Percentiles rank a stretch among this genome's conserved stretches.
Evolutionary conservation across 805 yeast genomes (phyloP).

Genomic region (Candida stauntonica): DNA sequence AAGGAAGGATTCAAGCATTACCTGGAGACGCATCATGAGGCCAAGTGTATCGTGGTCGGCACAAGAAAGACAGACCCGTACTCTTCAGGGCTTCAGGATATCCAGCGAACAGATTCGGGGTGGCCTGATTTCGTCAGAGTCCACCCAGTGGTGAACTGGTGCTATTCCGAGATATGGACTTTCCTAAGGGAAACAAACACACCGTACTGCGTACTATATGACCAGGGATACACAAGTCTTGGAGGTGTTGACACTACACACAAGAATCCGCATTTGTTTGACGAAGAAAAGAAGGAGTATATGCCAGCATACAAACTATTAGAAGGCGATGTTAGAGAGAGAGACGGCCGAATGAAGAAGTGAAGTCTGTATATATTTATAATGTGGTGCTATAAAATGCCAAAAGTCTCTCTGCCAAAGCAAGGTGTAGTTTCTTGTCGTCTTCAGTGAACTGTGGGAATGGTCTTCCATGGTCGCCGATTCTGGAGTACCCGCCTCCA

Average conservation of each 20-base stretch:
- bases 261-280: slow-evolving; percentile 59
- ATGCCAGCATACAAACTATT: slow-evolving; percentile 55
- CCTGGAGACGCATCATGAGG: slow-evolving; percentile 43
- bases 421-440: slow-evolving; percentile 28
- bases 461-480: slow-evolving; percentile 20
- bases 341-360: slow-evolving; percentile 34
- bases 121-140: slow-evolving; percentile 88
- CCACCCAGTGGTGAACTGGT: slow-evolving; percentile 90
- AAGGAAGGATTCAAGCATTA: slow-evolving; percentile 68
- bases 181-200: slow-evolving; percentile 58
- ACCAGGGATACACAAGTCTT: slow-evolving; percentile 80
- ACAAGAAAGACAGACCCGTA: slow-evolving; percentile 85
- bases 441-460: slow-evolving; percentile 21
- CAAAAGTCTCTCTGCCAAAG: slow-evolving; percentile 9
- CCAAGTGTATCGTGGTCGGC: slow-evolving; percentile 83
- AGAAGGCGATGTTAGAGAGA: slow-evolving; percentile 59
- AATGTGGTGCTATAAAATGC: slow-evolving; percentile 18
- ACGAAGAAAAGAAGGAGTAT: slow-evolving; percentile 27
- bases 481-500: slow-evolving; percentile 25
- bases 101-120: slow-evolving; percentile 78
- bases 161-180: slow-evolving; percentile 78
- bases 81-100: slow-evolving; percentile 51
- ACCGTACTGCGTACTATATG: slow-evolving; percentile 74
- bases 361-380: not conserved
- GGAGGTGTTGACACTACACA: slow-evolving; percentile 75